Evolutionary conservation across 768 basidiomycete genomes (phyloP).

Genomic region (Hirschioporus abietinus): DNA sequence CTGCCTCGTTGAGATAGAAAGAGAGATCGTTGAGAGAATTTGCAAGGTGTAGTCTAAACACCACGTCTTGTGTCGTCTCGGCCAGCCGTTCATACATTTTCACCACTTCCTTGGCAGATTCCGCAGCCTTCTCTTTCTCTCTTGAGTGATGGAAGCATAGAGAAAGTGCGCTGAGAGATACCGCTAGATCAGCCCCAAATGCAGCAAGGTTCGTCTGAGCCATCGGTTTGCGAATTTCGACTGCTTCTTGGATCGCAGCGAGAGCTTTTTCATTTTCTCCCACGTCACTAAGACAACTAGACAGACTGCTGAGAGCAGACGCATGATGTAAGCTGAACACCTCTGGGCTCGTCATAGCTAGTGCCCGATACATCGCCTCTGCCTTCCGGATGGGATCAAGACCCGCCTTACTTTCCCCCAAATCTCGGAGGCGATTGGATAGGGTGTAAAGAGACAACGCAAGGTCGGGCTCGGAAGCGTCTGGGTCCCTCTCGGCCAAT

Average conservation of each 20-base stretch:
- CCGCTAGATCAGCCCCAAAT: not conserved
- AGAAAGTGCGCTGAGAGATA: not conserved
- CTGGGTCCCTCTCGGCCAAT: not conserved
- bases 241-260: not conserved
- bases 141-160: not conserved
- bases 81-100: not conserved
- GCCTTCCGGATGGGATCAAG: slow-evolving; percentile 6
- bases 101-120: not conserved
- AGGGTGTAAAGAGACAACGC: slow-evolving; percentile 9
- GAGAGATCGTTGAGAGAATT: not conserved
- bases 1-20: not conserved
- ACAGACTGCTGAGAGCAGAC: slow-evolving; percentile 6
- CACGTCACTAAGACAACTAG: slow-evolving; percentile 6
- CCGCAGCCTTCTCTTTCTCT: not conserved
- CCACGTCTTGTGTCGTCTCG: not conserved
- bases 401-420: slow-evolving; percentile 8
- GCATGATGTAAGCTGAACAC: slow-evolving; percentile 9
- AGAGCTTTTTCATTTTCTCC: slow-evolving; percentile 1
- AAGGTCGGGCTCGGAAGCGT: not conserved
- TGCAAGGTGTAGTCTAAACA: slow-evolving; percentile 1
- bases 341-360: slow-evolving; percentile 1
- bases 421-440: slow-evolving; percentile 7
- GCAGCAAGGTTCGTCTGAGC: not conserved
- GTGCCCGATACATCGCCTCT: slow-evolving; percentile 2
- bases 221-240: not conserved